phyloP scores from a whole-genome alignment of 106 monocot species.

The Dactylorhiza incarnata region DNA sequence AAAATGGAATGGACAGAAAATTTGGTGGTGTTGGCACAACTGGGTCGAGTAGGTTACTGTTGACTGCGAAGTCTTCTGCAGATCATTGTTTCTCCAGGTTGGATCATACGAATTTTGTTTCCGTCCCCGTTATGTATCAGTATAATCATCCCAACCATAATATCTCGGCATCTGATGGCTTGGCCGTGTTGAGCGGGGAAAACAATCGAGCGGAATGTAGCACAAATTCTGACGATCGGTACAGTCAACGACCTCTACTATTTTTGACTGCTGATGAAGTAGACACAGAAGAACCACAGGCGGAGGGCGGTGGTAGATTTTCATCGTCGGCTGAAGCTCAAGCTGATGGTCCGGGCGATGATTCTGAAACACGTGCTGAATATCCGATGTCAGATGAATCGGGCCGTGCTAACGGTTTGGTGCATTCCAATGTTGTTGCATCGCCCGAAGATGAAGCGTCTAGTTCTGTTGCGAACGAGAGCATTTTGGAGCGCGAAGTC shows the following conservation, averaged over 20 bases:
- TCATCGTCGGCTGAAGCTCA: conserved; percentile 5
- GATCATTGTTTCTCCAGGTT: background rate
- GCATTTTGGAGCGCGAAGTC: background rate
- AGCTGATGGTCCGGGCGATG: background rate
- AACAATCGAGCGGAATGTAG: background rate
- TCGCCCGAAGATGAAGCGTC: conserved; percentile 1
- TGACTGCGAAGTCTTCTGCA: background rate
- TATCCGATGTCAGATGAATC: conserved; percentile 4
- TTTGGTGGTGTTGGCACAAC: background rate
- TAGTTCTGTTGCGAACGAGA: background rate
- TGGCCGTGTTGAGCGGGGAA: background rate
- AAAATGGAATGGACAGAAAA: conserved; percentile 3
- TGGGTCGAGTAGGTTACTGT: background rate
- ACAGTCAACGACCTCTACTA: background rate
- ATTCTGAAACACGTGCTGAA: conserved; percentile 17
- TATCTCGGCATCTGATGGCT: background rate
- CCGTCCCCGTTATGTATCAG: background rate
- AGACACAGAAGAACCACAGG: background rate
- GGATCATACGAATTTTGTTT: background rate
- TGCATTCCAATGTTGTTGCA: background rate
- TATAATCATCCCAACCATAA: background rate
- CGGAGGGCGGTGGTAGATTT: background rate
- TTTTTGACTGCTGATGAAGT: background rate
- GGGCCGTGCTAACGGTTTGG: background rate
- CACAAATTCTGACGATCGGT: background rate